Evolutionary conservation across 176 grass and related monocot genomes (phyloP).

Genomic region (Aegilops sharonensis): DNA sequence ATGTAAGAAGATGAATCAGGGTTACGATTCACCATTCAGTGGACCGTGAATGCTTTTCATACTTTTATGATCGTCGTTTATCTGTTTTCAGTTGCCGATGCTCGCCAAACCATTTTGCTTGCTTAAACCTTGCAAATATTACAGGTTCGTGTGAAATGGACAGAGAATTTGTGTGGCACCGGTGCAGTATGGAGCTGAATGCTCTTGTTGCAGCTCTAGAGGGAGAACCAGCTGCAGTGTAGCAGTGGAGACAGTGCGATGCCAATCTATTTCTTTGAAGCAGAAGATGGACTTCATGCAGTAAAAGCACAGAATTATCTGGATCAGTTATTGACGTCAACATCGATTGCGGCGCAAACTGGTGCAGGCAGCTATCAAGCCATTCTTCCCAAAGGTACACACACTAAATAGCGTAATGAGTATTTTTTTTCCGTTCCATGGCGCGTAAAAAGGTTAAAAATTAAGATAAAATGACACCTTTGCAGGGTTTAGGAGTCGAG

Average conservation of each 20-base stretch:
- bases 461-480: constrained; percentile 23
- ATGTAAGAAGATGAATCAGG: constrained; percentile 50
- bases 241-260: constrained; percentile 34
- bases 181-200: constrained; percentile 60
- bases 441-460: background rate
- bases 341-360: constrained; percentile 34
- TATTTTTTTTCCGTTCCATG: background rate
- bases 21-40: constrained; percentile 49
- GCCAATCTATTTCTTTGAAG: constrained; percentile 22
- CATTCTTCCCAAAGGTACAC: constrained; percentile 72
- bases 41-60: constrained; percentile 77
- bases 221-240: constrained; percentile 50
- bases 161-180: constrained; percentile 42
- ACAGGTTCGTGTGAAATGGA: constrained; percentile 66
- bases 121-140: constrained; percentile 60
- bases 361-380: constrained; percentile 55
- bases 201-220: constrained; percentile 66
- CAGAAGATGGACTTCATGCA: constrained; percentile 4
- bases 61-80: constrained; percentile 82
- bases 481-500: constrained; percentile 73
- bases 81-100: constrained; percentile 78
- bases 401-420: background rate
- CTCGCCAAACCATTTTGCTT: constrained; percentile 63
- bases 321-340: background rate
- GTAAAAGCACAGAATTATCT: constrained; percentile 16